Conservation (phyloP, 306 rosid genomes). For the Albizia julibrissin region DNA sequence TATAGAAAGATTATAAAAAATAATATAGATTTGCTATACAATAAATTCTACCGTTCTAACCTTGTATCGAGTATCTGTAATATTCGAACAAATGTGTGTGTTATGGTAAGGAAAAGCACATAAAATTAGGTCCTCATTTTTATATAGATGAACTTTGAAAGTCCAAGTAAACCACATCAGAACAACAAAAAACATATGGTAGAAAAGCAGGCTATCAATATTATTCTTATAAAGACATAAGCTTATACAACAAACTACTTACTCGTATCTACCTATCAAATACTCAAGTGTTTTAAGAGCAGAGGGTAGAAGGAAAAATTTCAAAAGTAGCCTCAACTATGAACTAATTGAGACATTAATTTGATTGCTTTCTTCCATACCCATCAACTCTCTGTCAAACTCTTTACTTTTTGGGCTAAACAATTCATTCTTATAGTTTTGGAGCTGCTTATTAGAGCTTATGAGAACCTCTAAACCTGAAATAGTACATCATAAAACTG, state of each 20-base stretch:
- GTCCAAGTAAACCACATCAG: conserved; percentile 25
- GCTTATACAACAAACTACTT: conserved; percentile 23
- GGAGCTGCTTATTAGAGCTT: conserved; percentile 57
- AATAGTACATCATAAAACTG: background rate
- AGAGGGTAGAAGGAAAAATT: conserved; percentile 55
- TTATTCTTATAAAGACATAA: background rate
- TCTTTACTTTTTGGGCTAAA: conserved; percentile 63
- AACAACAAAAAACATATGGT: background rate
- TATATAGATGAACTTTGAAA: conserved; percentile 76
- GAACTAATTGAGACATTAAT: conserved; percentile 62
- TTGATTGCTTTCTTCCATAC: conserved; percentile 58
- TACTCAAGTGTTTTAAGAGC: conserved; percentile 81
- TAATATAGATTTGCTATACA: background rate
- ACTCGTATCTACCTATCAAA: conserved; percentile 84
- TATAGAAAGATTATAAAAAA: conserved; percentile 17
- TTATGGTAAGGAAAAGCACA: conserved; percentile 88
- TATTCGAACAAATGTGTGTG: conserved; percentile 78
- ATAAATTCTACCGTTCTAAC: conserved; percentile 38
- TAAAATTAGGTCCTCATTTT: conserved; percentile 67
- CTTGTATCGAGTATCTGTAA: conserved; percentile 68
- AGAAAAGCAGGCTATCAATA: background rate
- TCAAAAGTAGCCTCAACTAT: conserved; percentile 63
- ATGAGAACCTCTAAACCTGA: conserved; percentile 82
- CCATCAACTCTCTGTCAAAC: conserved; percentile 76
- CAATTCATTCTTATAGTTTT: conserved; percentile 63